Evolutionary conservation across 352 stramenopile species (phyloP), one percentile per base, ranked within the genome.

Genomic region (Phytophthora agathidicida): DNA sequence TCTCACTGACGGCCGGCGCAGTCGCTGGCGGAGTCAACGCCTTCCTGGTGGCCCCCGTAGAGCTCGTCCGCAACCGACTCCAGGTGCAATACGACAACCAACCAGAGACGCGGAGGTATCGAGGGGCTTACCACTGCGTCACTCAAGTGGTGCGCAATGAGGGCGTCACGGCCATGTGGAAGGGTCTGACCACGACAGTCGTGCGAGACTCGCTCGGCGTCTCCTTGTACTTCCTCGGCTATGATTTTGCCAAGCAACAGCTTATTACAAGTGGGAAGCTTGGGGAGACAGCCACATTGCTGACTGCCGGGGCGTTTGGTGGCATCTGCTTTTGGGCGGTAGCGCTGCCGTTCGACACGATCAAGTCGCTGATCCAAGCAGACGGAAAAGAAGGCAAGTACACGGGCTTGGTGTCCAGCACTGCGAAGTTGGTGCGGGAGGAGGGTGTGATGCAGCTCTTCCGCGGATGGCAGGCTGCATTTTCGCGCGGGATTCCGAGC

Each of bases 261-360:
- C 54, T 91, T 26, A 24, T 24, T 37, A 32, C 28, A 0, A 55
- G 26, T 7, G 56, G 63, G 3, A 55, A 59, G 5, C 39, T 81
- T 30, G 71, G 71, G n/a, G 76, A 89, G 7, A 87, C 76, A 1
- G 56, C 56, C 1, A 73, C 77, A 38, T 47, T 96, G 8, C 59
- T 94, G 19, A 67, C 68, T 8, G 82, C 83, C 17, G 88, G 86
- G 1, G 86, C 86, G n/a, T 75, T 72, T 24, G 88, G 85, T 14
- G 84, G 88, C n/a, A 48, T 94, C 30, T 90, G 80, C 58, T 96
- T 94, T 49, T 96, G 86, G 88, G 67, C 77, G 11, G 76, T 94
- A 24, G 88, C 86, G 22, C 63, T 95, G 32, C 86, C 86, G 4
- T 96, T 96, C 49, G 84, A 96, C 66, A 92, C 77, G 9, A 61